phyloP scores from a whole-genome alignment of 139 green algal species.

The Chlamydomonas sp. region DNA sequence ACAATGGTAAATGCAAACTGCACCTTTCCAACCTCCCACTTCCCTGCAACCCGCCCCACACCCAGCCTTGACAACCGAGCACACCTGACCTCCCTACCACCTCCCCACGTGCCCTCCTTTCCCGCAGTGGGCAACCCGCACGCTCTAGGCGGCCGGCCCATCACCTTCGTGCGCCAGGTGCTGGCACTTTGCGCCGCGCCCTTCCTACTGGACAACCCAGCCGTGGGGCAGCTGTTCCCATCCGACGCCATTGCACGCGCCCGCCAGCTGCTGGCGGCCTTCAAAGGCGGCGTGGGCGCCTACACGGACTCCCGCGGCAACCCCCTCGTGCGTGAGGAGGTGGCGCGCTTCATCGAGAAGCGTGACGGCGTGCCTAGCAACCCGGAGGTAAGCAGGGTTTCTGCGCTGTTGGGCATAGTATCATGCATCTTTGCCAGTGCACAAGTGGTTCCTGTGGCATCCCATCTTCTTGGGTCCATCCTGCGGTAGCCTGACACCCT shows the following conservation, averaged over 20 bases:
- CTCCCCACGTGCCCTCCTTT: background rate
- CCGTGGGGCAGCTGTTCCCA: conserved; percentile 74
- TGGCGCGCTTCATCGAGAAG: conserved; percentile 82
- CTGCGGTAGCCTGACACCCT: too few relatives aligned
- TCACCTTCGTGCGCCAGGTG: conserved; percentile 91
- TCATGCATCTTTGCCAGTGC: too few relatives aligned
- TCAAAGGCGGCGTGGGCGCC: conserved; percentile 76
- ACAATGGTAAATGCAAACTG: too few relatives aligned
- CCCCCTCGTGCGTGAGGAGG: conserved; percentile 70
- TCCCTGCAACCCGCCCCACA: too few relatives aligned
- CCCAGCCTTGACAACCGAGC: too few relatives aligned
- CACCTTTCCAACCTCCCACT: too few relatives aligned
- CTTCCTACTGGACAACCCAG: conserved; percentile 79
- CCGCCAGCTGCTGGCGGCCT: conserved; percentile 65
- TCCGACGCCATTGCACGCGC: conserved; percentile 80
- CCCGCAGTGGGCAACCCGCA: conserved; percentile 94
- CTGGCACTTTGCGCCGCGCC: conserved; percentile 80
- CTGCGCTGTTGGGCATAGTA: background rate
- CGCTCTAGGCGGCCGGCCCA: conserved; percentile 85
- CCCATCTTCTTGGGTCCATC: too few relatives aligned
- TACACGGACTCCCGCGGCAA: conserved; percentile 88
- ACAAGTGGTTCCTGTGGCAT: too few relatives aligned
- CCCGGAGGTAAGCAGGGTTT: conserved; percentile 54
- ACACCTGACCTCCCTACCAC: background rate
- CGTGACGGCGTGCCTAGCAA: conserved; percentile 77